Base-by-base conservation (phyloP, 1,139 yeast genomes). In the Magnusiomyces magnusii region DNA sequence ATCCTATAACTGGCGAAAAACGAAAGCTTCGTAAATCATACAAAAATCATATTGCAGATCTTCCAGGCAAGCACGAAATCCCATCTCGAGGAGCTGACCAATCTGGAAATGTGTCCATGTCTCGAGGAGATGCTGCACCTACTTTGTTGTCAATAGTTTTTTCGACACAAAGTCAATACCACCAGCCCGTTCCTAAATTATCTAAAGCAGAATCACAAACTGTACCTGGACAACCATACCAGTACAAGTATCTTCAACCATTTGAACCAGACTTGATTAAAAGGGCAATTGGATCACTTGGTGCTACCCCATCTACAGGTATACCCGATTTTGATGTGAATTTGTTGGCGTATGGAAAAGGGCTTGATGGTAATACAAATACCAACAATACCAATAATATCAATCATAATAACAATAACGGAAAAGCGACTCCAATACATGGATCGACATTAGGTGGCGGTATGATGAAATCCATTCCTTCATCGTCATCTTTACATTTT, bases 11-110 rank as follows among this genome's bases (percentile, higher is more conserved):
- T 0, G 81, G 93, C 0, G 91, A 88, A 67, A 97, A 96, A 56
- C 91, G 90, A 49, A 93, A 93, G 74, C 79, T 93, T 58, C 80
- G 99, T 67, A 93, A 93, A 73, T 89, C 97, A 0, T 93, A 92
- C 75, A 93, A 92, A 72, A 91, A 91, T 65, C 98, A 92, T 69
- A 87, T 93, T 21, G 79, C 80, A 42, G 97, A 92, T 66, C 76
- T 93, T 44, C 88, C 97, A 0, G 97, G 97, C 0, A 82, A 68
- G 80, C 86, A 57, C 71, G 84, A 59, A 76, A 88, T 60, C 75
- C 84, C 71, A 80, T 85, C 55, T 70, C 76, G 58, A 36, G 72
- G 67, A 67, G 69, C 68, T 64, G 67, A 57, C 60, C 67, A 31
- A 42, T 74, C 71, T 2, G 61, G 70, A 47, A 44, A 34, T 23